Conservation (phyloP, 2,329 filamentous ascomycete species). For the Macroventuria anomochaeta region DNA sequence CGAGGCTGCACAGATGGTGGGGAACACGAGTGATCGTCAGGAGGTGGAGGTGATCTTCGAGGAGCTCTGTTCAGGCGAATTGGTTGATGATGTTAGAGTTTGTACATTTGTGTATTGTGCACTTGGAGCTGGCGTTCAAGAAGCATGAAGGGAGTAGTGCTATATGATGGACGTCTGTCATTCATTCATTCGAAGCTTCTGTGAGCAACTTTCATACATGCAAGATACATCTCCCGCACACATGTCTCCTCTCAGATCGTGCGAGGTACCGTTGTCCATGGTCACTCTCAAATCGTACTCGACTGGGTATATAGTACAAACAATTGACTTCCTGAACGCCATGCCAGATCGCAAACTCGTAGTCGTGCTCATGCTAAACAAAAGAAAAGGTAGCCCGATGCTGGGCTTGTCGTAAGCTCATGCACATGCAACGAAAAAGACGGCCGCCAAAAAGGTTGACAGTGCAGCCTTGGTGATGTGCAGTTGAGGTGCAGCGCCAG, state of each 20-base stretch:
- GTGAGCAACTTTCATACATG: background rate
- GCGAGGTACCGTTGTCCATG: too few species aligned
- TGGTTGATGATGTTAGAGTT: background rate
- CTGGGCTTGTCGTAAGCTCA: background rate
- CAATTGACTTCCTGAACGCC: constrained; percentile 23
- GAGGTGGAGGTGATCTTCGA: background rate
- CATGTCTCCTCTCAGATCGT: background rate
- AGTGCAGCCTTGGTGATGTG: background rate
- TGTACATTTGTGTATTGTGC: background rate
- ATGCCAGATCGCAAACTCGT: constrained; percentile 6
- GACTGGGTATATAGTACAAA: constrained; percentile 41
- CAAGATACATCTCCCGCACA: background rate
- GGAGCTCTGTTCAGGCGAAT: background rate
- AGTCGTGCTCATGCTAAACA: constrained; percentile 5
- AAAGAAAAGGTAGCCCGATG: background rate
- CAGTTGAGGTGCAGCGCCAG: constrained; percentile 26
- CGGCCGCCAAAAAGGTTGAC: background rate
- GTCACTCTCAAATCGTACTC: background rate
- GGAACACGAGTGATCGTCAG: constrained; percentile 9
- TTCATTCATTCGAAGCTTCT: constrained; percentile 8
- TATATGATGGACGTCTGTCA: background rate
- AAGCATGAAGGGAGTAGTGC: background rate
- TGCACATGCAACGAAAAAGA: background rate
- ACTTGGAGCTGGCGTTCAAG: background rate
- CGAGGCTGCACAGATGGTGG: constrained; percentile 1